phyloP scores from a whole-genome alignment of 2,329 filamentous ascomycete genomes.

The Penicillium sp. region DNA sequence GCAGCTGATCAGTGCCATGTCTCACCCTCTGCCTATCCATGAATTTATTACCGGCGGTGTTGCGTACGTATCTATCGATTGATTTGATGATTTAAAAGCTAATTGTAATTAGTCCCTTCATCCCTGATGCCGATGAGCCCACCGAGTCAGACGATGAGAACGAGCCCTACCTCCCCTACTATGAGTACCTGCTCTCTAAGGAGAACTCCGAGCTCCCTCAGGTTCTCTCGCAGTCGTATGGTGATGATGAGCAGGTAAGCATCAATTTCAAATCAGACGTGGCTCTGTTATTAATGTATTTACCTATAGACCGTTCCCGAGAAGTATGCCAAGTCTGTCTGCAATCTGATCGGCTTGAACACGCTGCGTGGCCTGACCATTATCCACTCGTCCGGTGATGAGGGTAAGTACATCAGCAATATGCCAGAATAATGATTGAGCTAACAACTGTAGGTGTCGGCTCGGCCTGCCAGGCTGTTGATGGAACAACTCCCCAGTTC shows the following conservation, averaged over 20 bases:
- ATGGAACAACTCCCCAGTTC: constrained; percentile 58
- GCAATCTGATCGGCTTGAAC: constrained; percentile 64
- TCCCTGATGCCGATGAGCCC: constrained; percentile 46
- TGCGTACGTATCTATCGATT: constrained; percentile 31
- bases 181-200: constrained; percentile 58
- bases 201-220: constrained; percentile 55
- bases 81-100: background rate
- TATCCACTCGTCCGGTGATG: constrained; percentile 63
- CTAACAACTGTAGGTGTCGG: constrained; percentile 49
- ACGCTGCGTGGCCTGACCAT: constrained; percentile 67
- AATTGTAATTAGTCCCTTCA: constrained; percentile 41
- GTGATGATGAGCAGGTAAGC: constrained; percentile 57
- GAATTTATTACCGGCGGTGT: constrained; percentile 59
- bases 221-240: constrained; percentile 66
- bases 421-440: background rate
- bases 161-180: constrained; percentile 67
- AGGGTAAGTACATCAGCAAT: constrained; percentile 17
- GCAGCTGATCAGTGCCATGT: constrained; percentile 57
- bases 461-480: constrained; percentile 58
- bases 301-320: constrained; percentile 55
- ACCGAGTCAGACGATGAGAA: constrained; percentile 53
- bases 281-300: background rate
- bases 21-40: constrained; percentile 55
- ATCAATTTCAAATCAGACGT: background rate
- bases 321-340: constrained; percentile 62